Percentiles rank a stretch among this genome's conserved stretches.
Conservation (phyloP, 1,139 yeast species). For the Pichia sp. region DNA sequence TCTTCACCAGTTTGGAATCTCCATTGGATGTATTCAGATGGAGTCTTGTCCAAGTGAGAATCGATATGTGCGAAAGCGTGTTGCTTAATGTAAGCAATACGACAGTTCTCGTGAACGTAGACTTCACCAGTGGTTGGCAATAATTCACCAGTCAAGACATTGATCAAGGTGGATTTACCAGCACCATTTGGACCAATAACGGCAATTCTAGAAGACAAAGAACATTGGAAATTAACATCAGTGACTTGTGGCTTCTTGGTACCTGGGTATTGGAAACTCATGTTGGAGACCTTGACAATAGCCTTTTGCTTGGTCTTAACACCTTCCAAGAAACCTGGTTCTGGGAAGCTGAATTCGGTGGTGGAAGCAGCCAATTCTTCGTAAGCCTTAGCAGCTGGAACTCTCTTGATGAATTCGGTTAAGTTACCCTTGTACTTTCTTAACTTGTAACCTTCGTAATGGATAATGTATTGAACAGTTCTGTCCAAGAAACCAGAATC, state of each 20-base stretch:
- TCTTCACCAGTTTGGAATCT: slow-evolving; percentile 99
- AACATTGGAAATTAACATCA: slow-evolving; percentile 95
- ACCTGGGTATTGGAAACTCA: slow-evolving; percentile 99
- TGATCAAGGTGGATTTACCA: slow-evolving; percentile 98
- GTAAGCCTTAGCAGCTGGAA: slow-evolving; percentile 98
- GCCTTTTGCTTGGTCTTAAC: slow-evolving; percentile 99
- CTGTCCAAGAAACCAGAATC: slow-evolving; percentile 99
- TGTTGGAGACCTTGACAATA: slow-evolving; percentile 93
- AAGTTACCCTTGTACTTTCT: slow-evolving; percentile 99
- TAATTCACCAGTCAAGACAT: slow-evolving; percentile 98
- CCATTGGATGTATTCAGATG: slow-evolving; percentile 99
- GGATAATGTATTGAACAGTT: slow-evolving; percentile 96
- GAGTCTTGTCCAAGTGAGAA: slow-evolving; percentile 97
- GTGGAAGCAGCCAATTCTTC: slow-evolving; percentile 98
- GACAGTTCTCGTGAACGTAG: slow-evolving; percentile 98
- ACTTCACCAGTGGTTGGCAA: slow-evolving; percentile 98
- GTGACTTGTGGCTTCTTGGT: slow-evolving; percentile 89
- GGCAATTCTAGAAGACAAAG: slow-evolving; percentile 98
- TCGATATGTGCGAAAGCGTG: slow-evolving; percentile 99
- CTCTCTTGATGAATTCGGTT: slow-evolving; percentile 96
- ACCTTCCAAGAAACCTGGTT: slow-evolving; percentile 99
- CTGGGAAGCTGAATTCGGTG: slow-evolving; percentile 95
- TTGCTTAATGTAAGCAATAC: slow-evolving; percentile 99
- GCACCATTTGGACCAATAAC: slow-evolving; percentile 99
- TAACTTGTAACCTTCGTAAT: slow-evolving; percentile 99